phyloP scores from a whole-genome alignment of 2,329 filamentous ascomycete genomes.

The Claviceps arundinis region DNA sequence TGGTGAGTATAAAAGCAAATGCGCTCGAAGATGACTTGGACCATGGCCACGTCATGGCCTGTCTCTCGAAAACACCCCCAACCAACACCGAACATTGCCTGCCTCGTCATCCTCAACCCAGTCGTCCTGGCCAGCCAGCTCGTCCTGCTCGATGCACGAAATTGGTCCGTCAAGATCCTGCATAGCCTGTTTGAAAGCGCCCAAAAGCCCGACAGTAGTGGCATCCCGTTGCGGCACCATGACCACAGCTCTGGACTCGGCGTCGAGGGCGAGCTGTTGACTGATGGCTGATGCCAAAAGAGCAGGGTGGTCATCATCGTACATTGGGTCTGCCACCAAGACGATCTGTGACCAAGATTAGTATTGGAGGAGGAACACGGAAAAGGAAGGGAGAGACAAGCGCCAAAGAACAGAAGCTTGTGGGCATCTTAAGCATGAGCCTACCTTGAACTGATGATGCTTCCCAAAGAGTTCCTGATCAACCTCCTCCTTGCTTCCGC shows the following conservation, averaged over 20 bases:
- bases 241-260: constrained; percentile 53
- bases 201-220: constrained; percentile 48
- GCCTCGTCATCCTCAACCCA: constrained; percentile 46
- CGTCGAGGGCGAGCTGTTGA: constrained; percentile 46
- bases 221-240: constrained; percentile 70
- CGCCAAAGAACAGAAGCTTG: too few relatives aligned
- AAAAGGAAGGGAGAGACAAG: neutral
- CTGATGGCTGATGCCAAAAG: constrained; percentile 60
- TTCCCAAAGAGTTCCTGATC: constrained; percentile 31
- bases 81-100: constrained; percentile 50
- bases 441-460: constrained; percentile 38
- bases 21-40: neutral
- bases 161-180: constrained; percentile 29
- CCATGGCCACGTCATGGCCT: constrained; percentile 8
- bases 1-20: neutral
- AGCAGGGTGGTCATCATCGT: constrained; percentile 68
- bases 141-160: constrained; percentile 44
- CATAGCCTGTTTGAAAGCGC: constrained; percentile 51
- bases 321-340: constrained; percentile 75
- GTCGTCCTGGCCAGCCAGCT: constrained; percentile 57
- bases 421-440: neutral
- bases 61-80: constrained; percentile 41
- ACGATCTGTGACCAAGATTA: constrained; percentile 42
- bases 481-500: constrained; percentile 31
- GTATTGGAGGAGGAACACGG: neutral